Conservation (phyloP, 441 rosid species). For the Bocquillonia castaneifolia region DNA sequence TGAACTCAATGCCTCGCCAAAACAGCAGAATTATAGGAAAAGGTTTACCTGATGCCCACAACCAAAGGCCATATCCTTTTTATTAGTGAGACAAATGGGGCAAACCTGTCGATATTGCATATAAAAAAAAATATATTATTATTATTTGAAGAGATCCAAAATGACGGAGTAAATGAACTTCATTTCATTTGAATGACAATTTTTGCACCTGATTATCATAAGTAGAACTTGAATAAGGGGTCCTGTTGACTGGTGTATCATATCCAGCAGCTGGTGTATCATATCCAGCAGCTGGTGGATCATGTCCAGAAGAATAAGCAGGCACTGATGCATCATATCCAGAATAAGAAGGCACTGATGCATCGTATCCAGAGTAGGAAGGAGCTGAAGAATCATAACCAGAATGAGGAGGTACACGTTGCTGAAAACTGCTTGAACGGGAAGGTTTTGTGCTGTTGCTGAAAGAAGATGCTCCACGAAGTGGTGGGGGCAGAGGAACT, state of each 20-base stretch:
- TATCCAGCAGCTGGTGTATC: constrained; percentile 34
- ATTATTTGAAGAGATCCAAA: constrained; percentile 1
- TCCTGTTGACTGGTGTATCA: constrained; percentile 36
- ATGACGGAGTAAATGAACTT: neutral
- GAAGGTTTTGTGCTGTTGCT: constrained; percentile 44
- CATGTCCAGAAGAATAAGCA: constrained; percentile 27
- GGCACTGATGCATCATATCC: constrained; percentile 25
- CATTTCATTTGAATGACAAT: constrained; percentile 6
- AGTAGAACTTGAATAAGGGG: constrained; percentile 40
- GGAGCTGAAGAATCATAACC: constrained; percentile 26
- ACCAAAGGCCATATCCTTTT: constrained; percentile 84
- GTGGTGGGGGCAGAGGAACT: constrained; percentile 83
- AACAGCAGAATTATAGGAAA: constrained; percentile 11
- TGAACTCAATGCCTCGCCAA: neutral
- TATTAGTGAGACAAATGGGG: constrained; percentile 62
- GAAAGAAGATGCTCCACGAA: constrained; percentile 40
- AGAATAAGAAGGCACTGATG: constrained; percentile 21
- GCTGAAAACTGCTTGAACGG: constrained; percentile 53
- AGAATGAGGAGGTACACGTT: constrained; percentile 32
- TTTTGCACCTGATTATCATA: constrained; percentile 59
- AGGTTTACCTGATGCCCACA: constrained; percentile 90
- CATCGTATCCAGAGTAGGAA: constrained; percentile 25
- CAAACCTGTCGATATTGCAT: constrained; percentile 42
- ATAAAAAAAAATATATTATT: constrained; percentile 13
- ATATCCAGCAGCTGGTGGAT: constrained; percentile 35